These are phyloP conservation scores for Lachancea meyersii DNA, from an alignment of 805 yeast genomes.

Conservation along the genomic window DNA sequence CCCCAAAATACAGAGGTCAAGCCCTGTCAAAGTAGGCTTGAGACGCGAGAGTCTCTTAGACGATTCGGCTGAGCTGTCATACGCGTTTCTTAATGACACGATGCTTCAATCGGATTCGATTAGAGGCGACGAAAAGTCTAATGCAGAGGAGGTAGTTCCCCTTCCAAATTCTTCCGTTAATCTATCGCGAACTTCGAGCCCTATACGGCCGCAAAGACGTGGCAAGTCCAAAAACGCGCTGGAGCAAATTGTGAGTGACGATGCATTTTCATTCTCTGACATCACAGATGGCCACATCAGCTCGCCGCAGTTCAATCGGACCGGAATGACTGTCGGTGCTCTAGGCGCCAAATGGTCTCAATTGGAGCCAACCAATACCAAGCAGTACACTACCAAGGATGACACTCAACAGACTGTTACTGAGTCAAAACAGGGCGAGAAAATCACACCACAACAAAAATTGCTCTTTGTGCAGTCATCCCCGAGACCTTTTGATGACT, in stretches of 20 bases:
- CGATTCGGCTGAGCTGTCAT: constrained; percentile 20
- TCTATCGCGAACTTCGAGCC: background rate
- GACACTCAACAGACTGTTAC: background rate
- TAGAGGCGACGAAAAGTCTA: background rate
- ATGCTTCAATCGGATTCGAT: background rate
- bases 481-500: background rate
- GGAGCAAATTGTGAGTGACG: constrained; percentile 16
- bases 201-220: background rate
- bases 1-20: constrained; percentile 8
- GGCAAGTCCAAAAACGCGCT: constrained; percentile 3
- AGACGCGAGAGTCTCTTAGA: background rate
- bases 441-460: too few species aligned
- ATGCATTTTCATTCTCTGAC: constrained; percentile 10
- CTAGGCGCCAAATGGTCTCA: constrained; percentile 10
- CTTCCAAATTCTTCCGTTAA: background rate
- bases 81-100: constrained; percentile 21
- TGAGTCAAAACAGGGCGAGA: too few species aligned
- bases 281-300: background rate
- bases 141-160: background rate
- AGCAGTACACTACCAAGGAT: background rate
- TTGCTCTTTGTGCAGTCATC: background rate
- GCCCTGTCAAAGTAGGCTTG: background rate
- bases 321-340: constrained; percentile 1
- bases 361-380: background rate
- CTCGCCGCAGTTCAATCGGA: background rate